phyloP scores from a whole-genome alignment of 345 rosid genomes.

The Hypericum perforatum region DNA sequence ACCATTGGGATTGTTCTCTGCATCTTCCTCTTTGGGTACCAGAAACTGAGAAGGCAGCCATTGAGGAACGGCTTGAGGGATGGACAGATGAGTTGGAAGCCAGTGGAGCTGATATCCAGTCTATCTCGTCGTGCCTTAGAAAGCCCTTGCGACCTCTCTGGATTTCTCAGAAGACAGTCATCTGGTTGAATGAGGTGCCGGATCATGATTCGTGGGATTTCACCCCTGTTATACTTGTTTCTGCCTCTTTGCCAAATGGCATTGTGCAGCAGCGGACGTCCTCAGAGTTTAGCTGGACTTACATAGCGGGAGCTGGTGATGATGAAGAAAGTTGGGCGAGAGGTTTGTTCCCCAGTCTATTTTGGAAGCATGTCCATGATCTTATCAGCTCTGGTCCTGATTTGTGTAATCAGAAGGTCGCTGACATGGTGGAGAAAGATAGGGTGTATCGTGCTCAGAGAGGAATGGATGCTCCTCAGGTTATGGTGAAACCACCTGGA shows the following conservation, averaged over 20 bases:
- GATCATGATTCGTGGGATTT: slow-evolving; percentile 87
- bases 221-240: slow-evolving; percentile 73
- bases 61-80: slow-evolving; percentile 52
- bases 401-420: slow-evolving; percentile 72
- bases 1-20: slow-evolving; percentile 70
- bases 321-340: slow-evolving; percentile 99
- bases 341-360: slow-evolving; percentile 65
- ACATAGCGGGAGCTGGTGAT: slow-evolving; percentile 95
- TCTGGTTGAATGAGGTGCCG: slow-evolving; percentile 92
- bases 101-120: slow-evolving; percentile 79
- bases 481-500: slow-evolving; percentile 32
- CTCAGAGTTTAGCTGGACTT: slow-evolving; percentile 86
- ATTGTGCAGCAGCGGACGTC: slow-evolving; percentile 30
- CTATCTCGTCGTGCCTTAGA: slow-evolving; percentile 44
- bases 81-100: slow-evolving; percentile 63
- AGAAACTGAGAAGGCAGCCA: slow-evolving; percentile 56
- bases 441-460: slow-evolving; percentile 73
- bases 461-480: slow-evolving; percentile 62
- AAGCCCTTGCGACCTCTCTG: slow-evolving; percentile 81
- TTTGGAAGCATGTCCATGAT: slow-evolving; percentile 69
- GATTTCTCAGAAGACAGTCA: slow-evolving; percentile 77
- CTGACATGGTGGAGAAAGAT: slow-evolving; percentile 74
- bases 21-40: slow-evolving; percentile 93
- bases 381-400: slow-evolving; percentile 63
- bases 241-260: slow-evolving; percentile 52